Evolutionary conservation across 2,329 filamentous ascomycete species (phyloP), one percentile per base, ranked within the genome.

Genomic region (Claviceps humidiphila): DNA sequence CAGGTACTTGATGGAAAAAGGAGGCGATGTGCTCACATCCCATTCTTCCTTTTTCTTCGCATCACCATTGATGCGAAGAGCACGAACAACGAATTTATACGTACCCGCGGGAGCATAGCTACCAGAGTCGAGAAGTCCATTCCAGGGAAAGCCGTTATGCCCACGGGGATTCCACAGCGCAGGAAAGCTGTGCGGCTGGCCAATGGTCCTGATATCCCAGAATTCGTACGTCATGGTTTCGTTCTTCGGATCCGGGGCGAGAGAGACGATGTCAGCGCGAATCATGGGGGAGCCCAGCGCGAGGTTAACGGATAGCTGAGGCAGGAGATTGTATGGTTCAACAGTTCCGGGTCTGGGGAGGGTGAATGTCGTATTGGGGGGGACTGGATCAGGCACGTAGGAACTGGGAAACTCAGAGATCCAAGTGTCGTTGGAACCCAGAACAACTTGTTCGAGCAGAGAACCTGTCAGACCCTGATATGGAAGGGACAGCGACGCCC

Each of bases 21-120:
- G 5, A 26, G 61, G 59, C 11, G 73, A 68, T 58, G 72, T 67
- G 20, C 61, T 59, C 1, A 64, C 58, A 26, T 79, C 75, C 63
- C 75, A 80, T 47, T 80, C 73, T 3, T 61, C 63, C 1, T 64
- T 54, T 51, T 71, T 66, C 14, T 64, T 61, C 38, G 64, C 61
- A 52, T 80, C 67, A 4, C 77, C 77, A 58, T 74, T 77, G 54
- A 80, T 70, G 54, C 69, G 70, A 55, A 80, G 61, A 2, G 75
- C 72, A 53, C 69, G 69, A 37, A 77, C 65, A 1, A 66, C 65
- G 50, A 80, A 65, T 60, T 71, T 73, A 63, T 81, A 80, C 34
- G 60, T 58, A 11, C 76, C 77, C 0, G 68, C 64, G 0, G 74
- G 71, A 2, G 69, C 76, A 54, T 73, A 77, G 1, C 58, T 66